Percentiles rank a stretch among this genome's conserved stretches.
Conservation (phyloP, 768 basidiomycete species). For the Stropharia rugosoannulata region DNA sequence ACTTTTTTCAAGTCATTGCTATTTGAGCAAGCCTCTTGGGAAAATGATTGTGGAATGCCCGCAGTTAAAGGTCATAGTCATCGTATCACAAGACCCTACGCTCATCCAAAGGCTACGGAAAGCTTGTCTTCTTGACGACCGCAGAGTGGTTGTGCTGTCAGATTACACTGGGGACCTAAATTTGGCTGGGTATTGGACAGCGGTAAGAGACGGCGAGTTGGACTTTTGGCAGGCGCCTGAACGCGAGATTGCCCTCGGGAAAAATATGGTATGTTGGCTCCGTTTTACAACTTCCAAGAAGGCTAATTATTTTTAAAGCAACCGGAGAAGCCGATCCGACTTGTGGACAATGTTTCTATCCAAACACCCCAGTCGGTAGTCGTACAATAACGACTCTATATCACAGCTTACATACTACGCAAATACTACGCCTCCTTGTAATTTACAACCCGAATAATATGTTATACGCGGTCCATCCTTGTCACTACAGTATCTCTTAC, state of each 20-base stretch:
- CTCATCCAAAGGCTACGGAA: conserved; percentile 17
- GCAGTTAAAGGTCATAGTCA: conserved; percentile 21
- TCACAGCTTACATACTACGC: background rate
- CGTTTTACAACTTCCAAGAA: background rate
- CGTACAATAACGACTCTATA: background rate
- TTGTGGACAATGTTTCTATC: too few relatives aligned
- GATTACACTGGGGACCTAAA: conserved; percentile 22
- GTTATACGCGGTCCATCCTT: conserved; percentile 26
- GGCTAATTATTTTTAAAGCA: background rate
- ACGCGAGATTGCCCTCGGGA: conserved; percentile 1
- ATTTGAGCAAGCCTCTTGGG: conserved; percentile 19
- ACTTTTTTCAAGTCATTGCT: conserved; percentile 13
- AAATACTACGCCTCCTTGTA: too few relatives aligned
- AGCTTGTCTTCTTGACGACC: conserved; percentile 18
- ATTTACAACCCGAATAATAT: background rate
- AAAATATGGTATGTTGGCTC: background rate
- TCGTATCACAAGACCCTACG: conserved; percentile 21
- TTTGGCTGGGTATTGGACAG: conserved; percentile 25
- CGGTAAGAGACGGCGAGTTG: conserved; percentile 18
- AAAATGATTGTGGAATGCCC: conserved; percentile 15
- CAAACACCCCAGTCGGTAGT: too few relatives aligned
- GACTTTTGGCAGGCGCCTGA: conserved; percentile 30
- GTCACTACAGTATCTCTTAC: conserved; percentile 27
- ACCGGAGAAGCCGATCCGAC: too few relatives aligned
- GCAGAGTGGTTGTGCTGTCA: conserved; percentile 24